Base-by-base conservation (phyloP, 2,329 filamentous ascomycete genomes). In the Phialocephala subalpina region DNA sequence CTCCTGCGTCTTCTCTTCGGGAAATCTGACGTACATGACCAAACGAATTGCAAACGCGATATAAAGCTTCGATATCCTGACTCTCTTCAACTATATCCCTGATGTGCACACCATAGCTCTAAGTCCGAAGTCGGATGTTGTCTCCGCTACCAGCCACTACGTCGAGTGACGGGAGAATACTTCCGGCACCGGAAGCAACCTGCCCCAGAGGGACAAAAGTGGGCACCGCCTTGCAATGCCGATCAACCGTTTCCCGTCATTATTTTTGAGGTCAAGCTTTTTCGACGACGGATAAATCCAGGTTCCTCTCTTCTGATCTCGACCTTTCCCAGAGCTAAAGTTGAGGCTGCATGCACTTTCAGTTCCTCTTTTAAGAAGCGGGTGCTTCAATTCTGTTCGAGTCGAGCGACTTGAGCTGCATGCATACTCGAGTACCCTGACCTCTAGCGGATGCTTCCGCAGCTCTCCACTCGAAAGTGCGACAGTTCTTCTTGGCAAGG, bases 171-270 rank as follows among this genome's bases (percentile, higher is more conserved):
- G 45, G 45, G 18, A 22, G 9, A 11, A 49, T 49, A n/a, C 45
- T 49, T 49, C 45, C 45, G 45, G 45, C 45, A 9, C 22, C 6
- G 8, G n/a, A n/a, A 18, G 18, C 45, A 49, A n/a, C n/a, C 22
- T 49, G n/a, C n/a, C n/a, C n/a, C n/a, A n/a, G n/a, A n/a, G n/a
- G 45, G 38, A 20, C n/a, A 49, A 49, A 49, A 49, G 45, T 49
- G n/a, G 45, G 20, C 7, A 22, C n/a, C 6, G n/a, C 45, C 20
- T 14, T 5, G 20, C 18, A 11, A n/a, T 49, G 45, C 45, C 45
- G 45, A n/a, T 49, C 45, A 22, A 25, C 45, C 45, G 45, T 49
- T 33, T 33, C 9, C 45, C 45, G 20, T 49, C 45, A 49, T 49
- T 22, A 3, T n/a, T n/a, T n/a, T 49, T 49, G 11, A 49, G n/a